Evolutionary conservation across 106 monocot genomes (phyloP).

Genomic region (Chionographis japonica): DNA sequence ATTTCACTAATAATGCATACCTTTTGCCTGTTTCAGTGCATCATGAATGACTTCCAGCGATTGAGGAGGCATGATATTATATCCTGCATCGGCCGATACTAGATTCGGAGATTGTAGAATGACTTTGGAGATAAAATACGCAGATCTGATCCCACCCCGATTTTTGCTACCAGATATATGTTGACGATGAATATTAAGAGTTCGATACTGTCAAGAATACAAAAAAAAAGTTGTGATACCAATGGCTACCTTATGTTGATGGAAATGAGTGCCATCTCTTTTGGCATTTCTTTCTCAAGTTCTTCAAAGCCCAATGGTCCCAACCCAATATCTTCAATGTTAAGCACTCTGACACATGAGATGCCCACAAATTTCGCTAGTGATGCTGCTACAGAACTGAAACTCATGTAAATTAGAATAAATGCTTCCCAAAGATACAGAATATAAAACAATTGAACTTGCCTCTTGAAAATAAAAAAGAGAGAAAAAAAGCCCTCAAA

Average conservation of each 20-base stretch:
- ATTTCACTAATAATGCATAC: constrained; percentile 14
- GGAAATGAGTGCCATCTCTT: constrained; percentile 29
- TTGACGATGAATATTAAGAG: not conserved
- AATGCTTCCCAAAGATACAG: not conserved
- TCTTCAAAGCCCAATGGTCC: constrained; percentile 71
- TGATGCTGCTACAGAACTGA: constrained; percentile 58
- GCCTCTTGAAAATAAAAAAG: too few species aligned
- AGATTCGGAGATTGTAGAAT: constrained; percentile 48
- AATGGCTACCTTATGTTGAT: constrained; percentile 74
- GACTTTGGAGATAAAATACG: constrained; percentile 50
- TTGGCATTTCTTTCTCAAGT: constrained; percentile 48
- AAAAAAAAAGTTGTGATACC: not conserved
- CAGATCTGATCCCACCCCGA: constrained; percentile 61
- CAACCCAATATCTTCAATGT: constrained; percentile 81
- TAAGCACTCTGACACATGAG: constrained; percentile 49
- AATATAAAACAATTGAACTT: too few species aligned
- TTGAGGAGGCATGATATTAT: constrained; percentile 72
- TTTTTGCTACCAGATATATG: constrained; percentile 56
- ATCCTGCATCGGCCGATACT: constrained; percentile 48
- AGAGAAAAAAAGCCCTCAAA: too few species aligned
- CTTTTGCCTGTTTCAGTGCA: constrained; percentile 46
- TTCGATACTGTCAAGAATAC: not conserved
- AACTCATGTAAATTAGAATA: constrained; percentile 11
- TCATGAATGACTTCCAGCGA: constrained; percentile 47
- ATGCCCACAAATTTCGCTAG: constrained; percentile 56